Evolutionary conservation across 129 eudicot genomes (phyloP).

Genomic region (Flaveria trinervia): DNA sequence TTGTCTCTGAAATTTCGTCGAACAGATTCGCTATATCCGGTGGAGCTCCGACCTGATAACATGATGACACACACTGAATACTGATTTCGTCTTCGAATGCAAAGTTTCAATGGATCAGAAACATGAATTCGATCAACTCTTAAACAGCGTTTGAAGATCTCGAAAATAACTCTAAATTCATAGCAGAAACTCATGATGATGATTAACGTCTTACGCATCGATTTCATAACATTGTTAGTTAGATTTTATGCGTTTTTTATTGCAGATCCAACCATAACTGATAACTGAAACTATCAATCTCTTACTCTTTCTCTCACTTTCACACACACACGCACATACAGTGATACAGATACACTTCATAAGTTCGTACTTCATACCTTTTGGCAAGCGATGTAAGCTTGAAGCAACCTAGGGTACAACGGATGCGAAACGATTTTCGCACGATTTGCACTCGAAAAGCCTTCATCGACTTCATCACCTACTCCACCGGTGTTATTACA

Average conservation of each 20-base stretch:
- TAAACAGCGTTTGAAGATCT: too few species aligned
- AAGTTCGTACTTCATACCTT: conserved; percentile 39
- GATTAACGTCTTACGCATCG: not conserved
- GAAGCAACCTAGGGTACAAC: conserved; percentile 53
- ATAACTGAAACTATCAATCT: conserved; percentile 22
- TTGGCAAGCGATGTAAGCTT: conserved; percentile 57
- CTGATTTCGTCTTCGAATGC: too few species aligned
- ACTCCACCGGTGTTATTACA: conserved; percentile 21
- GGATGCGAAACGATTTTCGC: conserved; percentile 58
- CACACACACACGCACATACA: not conserved
- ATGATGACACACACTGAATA: not conserved
- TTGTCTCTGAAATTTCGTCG: conserved; percentile 47
- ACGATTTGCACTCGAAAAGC: conserved; percentile 36
- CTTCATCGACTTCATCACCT: conserved; percentile 35
- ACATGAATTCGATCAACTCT: not conserved
- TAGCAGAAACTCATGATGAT: conserved; percentile 1
- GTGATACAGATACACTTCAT: not conserved
- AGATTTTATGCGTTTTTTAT: conserved; percentile 21
- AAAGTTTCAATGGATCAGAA: too few species aligned
- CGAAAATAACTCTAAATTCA: not conserved
- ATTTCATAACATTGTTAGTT: not conserved
- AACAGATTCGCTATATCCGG: conserved; percentile 45
- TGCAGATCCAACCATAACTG: conserved; percentile 40
- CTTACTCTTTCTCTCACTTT: not conserved
- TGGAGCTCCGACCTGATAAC: conserved; percentile 56